Evolutionary conservation across 2,329 filamentous ascomycete genomes (phyloP), one percentile per base, ranked within the genome.

Genomic region (Aspergillus ustus): DNA sequence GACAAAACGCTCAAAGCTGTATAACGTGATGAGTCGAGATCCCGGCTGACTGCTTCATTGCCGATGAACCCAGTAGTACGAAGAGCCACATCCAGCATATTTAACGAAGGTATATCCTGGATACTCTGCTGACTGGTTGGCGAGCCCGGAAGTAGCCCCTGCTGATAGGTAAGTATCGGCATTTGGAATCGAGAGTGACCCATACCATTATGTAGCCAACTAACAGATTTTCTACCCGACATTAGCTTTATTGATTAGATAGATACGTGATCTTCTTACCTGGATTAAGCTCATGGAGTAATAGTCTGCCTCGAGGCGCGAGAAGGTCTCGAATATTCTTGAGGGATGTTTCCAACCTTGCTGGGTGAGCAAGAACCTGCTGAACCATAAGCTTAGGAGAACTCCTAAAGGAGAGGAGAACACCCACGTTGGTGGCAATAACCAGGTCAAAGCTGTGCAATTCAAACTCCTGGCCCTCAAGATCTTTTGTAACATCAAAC

Each of bases 401-500:
- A 15, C 34, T 40, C 13, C 34, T 15, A 17, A 11, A 15, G 2
- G 4, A 6, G 11, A 40, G 15, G 6, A 15, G 15, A 40, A 15
- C 15, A 40, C 49, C 9, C 4, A 72, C 75, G 55, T 77, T 75
- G 7, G 72, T 67, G 1, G 75, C 75, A 19, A 77, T 65, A 7
- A 78, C 67, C 1, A 78, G 63, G 37, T 78, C 75, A 57, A 72
- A 78, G 5, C 59, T 63, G 3, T 49, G 63, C 2, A 54, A 56
- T 28, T 70, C 61, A 40, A 76, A 72, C 0, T 75, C 75, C 49
- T 78, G 75, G 8, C 64, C 63, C 2, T 19, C 28, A 0, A 71
- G 71, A 40, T 74, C 67, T 8, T 67, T 63, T n/a, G 63, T 67
- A 20, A 76, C 71, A 52, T 78, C 74, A 4, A 76, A 34, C 17